phyloP scores from a whole-genome alignment of 768 basidiomycete species.

The Leccinum aurantiacum region DNA sequence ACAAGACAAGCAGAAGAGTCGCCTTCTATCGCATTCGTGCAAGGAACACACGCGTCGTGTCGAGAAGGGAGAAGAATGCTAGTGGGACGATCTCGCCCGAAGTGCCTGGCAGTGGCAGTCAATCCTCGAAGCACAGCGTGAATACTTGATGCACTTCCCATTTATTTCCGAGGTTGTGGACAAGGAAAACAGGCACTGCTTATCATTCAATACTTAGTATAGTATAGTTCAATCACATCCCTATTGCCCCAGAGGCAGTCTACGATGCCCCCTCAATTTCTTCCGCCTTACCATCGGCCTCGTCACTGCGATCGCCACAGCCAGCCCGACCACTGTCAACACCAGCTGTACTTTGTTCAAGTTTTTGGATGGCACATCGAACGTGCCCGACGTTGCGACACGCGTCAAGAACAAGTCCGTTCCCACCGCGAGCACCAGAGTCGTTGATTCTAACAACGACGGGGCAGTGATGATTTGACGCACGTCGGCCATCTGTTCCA shows the following conservation, averaged over 20 bases:
- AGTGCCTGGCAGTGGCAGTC: too few species aligned
- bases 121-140: too few species aligned
- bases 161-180: too few species aligned
- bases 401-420: slow-evolving; percentile 89
- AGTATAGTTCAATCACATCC: not conserved
- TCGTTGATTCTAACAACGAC: slow-evolving; percentile 88
- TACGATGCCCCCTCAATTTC: slow-evolving; percentile 46
- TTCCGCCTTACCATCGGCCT: slow-evolving; percentile 80
- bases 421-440: slow-evolving; percentile 82
- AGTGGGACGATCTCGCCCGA: too few species aligned
- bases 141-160: too few species aligned
- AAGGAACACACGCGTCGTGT: too few species aligned
- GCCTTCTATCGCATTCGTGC: not conserved
- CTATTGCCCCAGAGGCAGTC: not conserved
- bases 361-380: slow-evolving; percentile 86
- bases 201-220: not conserved
- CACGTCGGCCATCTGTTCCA: slow-evolving; percentile 62
- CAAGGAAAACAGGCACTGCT: not conserved
- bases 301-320: slow-evolving; percentile 68
- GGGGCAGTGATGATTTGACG: slow-evolving; percentile 76
- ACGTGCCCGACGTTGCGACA: slow-evolving; percentile 83
- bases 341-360: slow-evolving; percentile 95
- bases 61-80: too few species aligned
- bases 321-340: slow-evolving; percentile 72
- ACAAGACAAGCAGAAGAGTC: not conserved